These are phyloP conservation scores for Hypoxylon crocopeplum DNA, from an alignment of 495 filamentous ascomycete species.

Conservation along the genomic window DNA sequence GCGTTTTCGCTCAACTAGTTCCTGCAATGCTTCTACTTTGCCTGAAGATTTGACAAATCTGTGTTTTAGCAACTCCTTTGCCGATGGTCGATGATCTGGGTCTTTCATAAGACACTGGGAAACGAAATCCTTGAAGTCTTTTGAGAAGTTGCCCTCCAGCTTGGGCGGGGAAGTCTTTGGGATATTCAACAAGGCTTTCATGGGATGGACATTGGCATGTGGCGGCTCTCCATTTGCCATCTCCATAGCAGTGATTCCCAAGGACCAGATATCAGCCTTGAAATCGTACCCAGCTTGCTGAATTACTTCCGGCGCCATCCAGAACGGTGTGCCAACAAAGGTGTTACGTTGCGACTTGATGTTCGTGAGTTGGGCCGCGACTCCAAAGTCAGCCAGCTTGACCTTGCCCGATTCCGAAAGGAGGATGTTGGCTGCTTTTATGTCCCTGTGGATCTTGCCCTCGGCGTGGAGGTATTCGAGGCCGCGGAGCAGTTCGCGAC, in stretches of 20 bases:
- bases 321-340: constrained; percentile 98
- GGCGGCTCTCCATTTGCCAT: constrained; percentile 92
- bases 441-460: constrained; percentile 96
- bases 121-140: constrained; percentile 93
- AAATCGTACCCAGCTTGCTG: constrained; percentile 96
- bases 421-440: constrained; percentile 94
- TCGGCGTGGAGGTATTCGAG: constrained; percentile 93
- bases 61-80: constrained; percentile 89
- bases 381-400: constrained; percentile 97
- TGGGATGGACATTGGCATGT: constrained; percentile 88
- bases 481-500: constrained; percentile 86
- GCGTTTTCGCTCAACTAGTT: constrained; percentile 85
- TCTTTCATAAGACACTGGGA: constrained; percentile 89
- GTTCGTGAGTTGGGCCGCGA: constrained; percentile 94
- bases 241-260: constrained; percentile 96
- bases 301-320: constrained; percentile 99
- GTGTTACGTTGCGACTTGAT: constrained; percentile 98
- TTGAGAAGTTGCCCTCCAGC: constrained; percentile 87
- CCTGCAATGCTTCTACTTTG: constrained; percentile 81
- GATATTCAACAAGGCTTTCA: constrained; percentile 98
- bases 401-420: constrained; percentile 88
- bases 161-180: constrained; percentile 88
- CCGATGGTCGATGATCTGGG: constrained; percentile 80
- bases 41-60: constrained; percentile 86
- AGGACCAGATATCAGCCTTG: constrained; percentile 97